A percentile compares a stretch with the other conserved stretches of the same genome.
Conservation (phyloP, 306 rosid genomes). For the Boehmeria nivea region DNA sequence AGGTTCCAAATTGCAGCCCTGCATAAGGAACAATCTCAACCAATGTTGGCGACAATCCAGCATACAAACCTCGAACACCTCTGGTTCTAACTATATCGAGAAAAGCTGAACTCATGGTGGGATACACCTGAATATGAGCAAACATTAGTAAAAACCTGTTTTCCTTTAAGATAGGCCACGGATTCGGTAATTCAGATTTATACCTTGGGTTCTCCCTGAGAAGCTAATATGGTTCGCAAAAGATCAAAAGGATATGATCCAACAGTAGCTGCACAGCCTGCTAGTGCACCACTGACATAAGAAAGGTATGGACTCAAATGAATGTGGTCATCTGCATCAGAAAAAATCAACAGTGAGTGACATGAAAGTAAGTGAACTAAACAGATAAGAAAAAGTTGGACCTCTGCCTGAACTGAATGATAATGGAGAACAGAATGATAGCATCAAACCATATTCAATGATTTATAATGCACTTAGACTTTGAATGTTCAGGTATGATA, state of each 20-base stretch:
- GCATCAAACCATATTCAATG: too few species aligned
- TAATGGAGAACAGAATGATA: neutral
- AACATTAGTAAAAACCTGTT: constrained; percentile 4
- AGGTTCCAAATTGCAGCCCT: constrained; percentile 91
- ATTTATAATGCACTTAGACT: too few species aligned
- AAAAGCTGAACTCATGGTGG: constrained; percentile 86
- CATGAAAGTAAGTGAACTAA: neutral
- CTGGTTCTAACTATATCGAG: constrained; percentile 54
- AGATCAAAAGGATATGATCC: constrained; percentile 98
- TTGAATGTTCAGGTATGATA: too few species aligned
- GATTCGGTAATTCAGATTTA: neutral
- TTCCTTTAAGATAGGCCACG: neutral
- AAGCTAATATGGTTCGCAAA: constrained; percentile 86
- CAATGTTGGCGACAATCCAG: constrained; percentile 88
- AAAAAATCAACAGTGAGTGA: constrained; percentile 5
- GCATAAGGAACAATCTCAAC: constrained; percentile 98
- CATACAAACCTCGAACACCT: constrained; percentile 73
- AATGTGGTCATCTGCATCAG: constrained; percentile 74
- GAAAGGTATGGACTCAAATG: constrained; percentile 79
- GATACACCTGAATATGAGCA: constrained; percentile 57
- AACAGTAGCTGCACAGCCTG: constrained; percentile 91
- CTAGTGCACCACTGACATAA: constrained; percentile 82
- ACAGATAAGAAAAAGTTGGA: neutral
- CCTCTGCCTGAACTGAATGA: neutral
- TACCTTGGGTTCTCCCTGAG: constrained; percentile 99